Percentiles rank a stretch among this genome's conserved stretches.
Evolutionary conservation across 164 flowering plant genomes (phyloP).

Genomic region (Nymphaea colorata): DNA sequence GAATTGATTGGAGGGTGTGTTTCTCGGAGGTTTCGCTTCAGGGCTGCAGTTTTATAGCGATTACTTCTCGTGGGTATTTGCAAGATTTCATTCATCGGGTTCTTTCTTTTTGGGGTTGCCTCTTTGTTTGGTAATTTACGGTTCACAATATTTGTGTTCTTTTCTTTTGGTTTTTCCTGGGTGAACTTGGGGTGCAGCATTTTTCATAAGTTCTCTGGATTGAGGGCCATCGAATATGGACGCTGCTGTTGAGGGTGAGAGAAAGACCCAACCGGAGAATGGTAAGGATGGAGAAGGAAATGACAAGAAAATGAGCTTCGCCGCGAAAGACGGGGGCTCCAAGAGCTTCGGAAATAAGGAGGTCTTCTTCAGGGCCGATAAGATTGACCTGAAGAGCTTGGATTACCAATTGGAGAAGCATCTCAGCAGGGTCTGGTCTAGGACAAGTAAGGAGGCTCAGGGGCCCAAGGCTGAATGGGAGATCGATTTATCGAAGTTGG

Average conservation of each 20-base stretch:
- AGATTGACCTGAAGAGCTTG: slow-evolving; percentile 67
- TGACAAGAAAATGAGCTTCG: neutral
- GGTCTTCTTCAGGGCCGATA: slow-evolving; percentile 64
- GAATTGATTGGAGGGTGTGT: neutral
- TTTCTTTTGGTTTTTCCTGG: neutral
- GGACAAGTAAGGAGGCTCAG: slow-evolving; percentile 15
- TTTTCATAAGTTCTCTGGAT: neutral
- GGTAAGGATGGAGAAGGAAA: slow-evolving; percentile 9
- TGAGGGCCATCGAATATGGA: neutral
- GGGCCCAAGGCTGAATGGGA: slow-evolving; percentile 69
- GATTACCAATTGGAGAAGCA: slow-evolving; percentile 70
- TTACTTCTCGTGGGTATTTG: too few relatives aligned
- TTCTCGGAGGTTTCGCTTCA: too few relatives aligned
- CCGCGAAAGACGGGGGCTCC: slow-evolving; percentile 16
- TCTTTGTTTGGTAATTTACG: neutral
- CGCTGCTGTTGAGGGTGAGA: neutral
- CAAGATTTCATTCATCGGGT: too few relatives aligned
- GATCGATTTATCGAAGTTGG: slow-evolving; percentile 66
- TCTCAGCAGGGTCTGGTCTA: slow-evolving; percentile 66
- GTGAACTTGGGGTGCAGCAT: neutral
- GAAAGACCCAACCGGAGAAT: neutral
- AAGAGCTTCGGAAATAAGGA: slow-evolving; percentile 38
- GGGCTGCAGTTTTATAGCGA: too few relatives aligned
- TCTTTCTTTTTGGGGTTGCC: neutral
- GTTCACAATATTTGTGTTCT: neutral